Evolutionary conservation across 2,329 filamentous ascomycete species (phyloP).

Genomic region (Colletotrichum sojae): DNA sequence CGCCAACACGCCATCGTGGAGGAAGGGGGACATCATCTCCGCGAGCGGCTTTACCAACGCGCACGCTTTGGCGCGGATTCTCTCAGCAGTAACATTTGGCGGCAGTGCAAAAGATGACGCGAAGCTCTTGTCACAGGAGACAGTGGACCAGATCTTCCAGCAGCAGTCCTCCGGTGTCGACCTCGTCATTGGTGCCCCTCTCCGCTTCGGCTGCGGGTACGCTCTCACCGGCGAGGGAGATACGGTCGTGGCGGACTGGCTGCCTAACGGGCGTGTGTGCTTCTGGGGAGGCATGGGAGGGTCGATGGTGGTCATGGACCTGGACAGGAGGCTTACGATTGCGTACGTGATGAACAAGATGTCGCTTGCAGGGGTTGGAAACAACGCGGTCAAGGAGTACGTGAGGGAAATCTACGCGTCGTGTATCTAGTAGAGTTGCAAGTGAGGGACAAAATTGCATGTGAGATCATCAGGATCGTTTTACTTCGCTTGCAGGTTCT

Average conservation of each 20-base stretch:
- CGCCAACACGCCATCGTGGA: constrained; percentile 50
- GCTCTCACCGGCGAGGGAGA: constrained; percentile 49
- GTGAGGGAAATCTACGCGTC: not conserved
- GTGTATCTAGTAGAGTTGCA: not conserved
- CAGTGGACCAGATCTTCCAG: constrained; percentile 59
- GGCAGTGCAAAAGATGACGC: constrained; percentile 37
- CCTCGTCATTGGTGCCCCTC: constrained; percentile 50
- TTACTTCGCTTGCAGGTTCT: no score
- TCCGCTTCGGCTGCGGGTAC: constrained; percentile 60
- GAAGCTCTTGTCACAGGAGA: constrained; percentile 54
- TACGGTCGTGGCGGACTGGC: constrained; percentile 44
- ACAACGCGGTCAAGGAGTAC: constrained; percentile 7
- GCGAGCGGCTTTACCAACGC: constrained; percentile 63
- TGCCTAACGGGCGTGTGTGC: constrained; percentile 50
- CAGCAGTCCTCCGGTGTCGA: constrained; percentile 60
- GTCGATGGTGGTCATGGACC: constrained; percentile 58
- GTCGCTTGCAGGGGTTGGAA: constrained; percentile 33
- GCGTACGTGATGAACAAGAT: constrained; percentile 63
- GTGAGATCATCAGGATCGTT: no score
- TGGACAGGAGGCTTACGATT: constrained; percentile 57
- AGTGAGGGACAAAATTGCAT: not conserved
- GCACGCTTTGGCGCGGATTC: constrained; percentile 55
- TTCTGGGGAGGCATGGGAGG: constrained; percentile 64
- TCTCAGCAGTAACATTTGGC: constrained; percentile 48
- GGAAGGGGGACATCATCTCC: constrained; percentile 56